Evolutionary conservation across 805 yeast genomes (phyloP), one percentile per base, ranked within the genome.

Genomic region (Kuraishia floccosa): DNA sequence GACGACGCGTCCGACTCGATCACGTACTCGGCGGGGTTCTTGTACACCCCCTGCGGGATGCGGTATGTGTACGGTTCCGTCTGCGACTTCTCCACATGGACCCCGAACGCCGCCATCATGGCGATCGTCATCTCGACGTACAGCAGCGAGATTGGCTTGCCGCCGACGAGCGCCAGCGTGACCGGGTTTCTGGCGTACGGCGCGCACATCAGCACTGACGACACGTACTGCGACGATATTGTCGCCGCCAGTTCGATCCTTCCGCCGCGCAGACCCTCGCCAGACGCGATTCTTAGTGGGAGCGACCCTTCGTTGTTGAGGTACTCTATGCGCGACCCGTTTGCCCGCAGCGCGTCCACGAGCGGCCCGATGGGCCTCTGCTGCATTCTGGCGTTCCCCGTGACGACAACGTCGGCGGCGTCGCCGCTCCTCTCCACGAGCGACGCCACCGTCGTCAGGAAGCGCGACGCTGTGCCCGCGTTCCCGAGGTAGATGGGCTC

Each of bases 401-500:
- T 91, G 39, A 91, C 65, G 5, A 74, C 59, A 18, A 86, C 74
- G 36, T 61, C 47, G 21, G 65, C 59, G 4, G 47, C 32, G 4
- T 44, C 50, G 3, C 51, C 47, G 11, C 66, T 47, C 18, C 75
- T 60, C 14, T 69, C 63, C 4, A 82, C 94, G 37, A 87, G 62
- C n/a, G 94, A 70, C 13, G 94, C 95, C 18, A 91, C 89, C 2
- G 96, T 73, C 3, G 96, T 83, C 49, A 91, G 68, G 54, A 91
- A 91, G 47, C 98, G 71, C 5, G 96, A 83, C 4, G 98, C 97
- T 27, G 98, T 91, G 41, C 98, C 98, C 1, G 98, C 97, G 49
- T 91, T 91, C 35, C 98, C 98, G 39, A 91, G 65, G 56, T 85
- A 91, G 35, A 91, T 62, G 38, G 76, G 80, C 31, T 76, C 72